Evolutionary conservation across 2,329 filamentous ascomycete species (phyloP), one percentile per base, ranked within the genome.

Genomic region (Calonectria naviculata): DNA sequence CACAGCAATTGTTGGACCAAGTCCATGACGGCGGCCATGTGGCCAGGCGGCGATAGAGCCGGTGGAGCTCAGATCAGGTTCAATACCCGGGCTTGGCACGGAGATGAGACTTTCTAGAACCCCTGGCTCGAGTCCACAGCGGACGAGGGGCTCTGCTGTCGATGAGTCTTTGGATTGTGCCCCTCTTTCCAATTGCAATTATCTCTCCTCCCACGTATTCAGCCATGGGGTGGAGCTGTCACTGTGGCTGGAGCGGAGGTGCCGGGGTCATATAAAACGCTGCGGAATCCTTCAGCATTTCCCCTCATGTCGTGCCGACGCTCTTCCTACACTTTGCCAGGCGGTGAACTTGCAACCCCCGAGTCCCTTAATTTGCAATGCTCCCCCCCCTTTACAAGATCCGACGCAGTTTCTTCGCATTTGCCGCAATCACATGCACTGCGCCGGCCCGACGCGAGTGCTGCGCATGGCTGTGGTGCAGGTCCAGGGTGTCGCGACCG

Each of bases 21-120:
- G 19, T 6, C 42, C n/a, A 13, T 46, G n/a, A 46, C 9, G 42
- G 46, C 46, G 8, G 46, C 46, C 46, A 49, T 49, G 46, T 49
- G 46, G 52, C 31, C 7, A 28, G 34, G 52, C 31, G 24, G 5
- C 26, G 31, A 58, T 13, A 38, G 34, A n/a, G 36, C 52, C n/a
- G 42, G 52, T 58, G 52, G 52, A 58, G 52, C 34, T 58, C 52
- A 41, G 31, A 58, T 58, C 52, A 58, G 52, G 52, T 26, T 34
- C 10, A 58, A 58, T 26, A 58, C 31, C 52, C 31, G 31, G 31
- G 34, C 52, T 58, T 58, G 52, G 52, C 52, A 58, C 52, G 52
- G 52, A 58, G n/a, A 58, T 58, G 52, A 58, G 52, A 28, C 52
- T 58, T 58, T 58, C 21, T 28, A 34, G 52, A 58, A 58, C 31